Conservation (phyloP, 805 yeast genomes). For the Hanseniaspora valbyensis region DNA sequence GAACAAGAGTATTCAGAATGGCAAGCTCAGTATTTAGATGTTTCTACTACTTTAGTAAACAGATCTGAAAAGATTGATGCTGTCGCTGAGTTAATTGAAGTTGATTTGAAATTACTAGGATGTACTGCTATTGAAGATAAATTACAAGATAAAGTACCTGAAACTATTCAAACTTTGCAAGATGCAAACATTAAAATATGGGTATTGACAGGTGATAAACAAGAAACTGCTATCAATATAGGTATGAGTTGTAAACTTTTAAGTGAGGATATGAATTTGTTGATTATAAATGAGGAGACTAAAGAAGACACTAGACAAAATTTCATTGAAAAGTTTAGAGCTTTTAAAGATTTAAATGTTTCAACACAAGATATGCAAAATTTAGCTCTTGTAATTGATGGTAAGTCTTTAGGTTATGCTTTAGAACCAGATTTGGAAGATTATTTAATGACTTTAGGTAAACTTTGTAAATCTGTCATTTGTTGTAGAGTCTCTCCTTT, state of each 20-base stretch:
- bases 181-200: conserved; percentile 95
- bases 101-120: conserved; percentile 67
- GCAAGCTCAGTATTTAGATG: conserved; percentile 56
- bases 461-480: conserved; percentile 85
- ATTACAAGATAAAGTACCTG: conserved; percentile 96
- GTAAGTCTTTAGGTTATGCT: conserved; percentile 80
- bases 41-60: conserved; percentile 69
- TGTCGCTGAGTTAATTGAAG: conserved; percentile 82
- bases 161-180: conserved; percentile 86
- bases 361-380: conserved; percentile 62
- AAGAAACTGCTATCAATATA: conserved; percentile 95
- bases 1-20: conserved; percentile 68
- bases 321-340: conserved; percentile 60
- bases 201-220: conserved; percentile 97
- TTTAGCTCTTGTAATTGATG: conserved; percentile 86
- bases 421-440: conserved; percentile 72
- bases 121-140: conserved; percentile 99
- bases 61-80: conserved; percentile 69
- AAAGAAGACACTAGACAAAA: conserved; percentile 68
- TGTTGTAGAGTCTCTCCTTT: conserved; percentile 97
- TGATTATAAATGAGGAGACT: conserved; percentile 77
- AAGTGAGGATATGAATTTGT: conserved; percentile 89
- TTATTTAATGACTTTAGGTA: conserved; percentile 64
- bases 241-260: conserved; percentile 95
- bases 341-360: conserved; percentile 54